phyloP scores from a whole-genome alignment of 129 eudicot genomes.

The Escallonia rubra region DNA sequence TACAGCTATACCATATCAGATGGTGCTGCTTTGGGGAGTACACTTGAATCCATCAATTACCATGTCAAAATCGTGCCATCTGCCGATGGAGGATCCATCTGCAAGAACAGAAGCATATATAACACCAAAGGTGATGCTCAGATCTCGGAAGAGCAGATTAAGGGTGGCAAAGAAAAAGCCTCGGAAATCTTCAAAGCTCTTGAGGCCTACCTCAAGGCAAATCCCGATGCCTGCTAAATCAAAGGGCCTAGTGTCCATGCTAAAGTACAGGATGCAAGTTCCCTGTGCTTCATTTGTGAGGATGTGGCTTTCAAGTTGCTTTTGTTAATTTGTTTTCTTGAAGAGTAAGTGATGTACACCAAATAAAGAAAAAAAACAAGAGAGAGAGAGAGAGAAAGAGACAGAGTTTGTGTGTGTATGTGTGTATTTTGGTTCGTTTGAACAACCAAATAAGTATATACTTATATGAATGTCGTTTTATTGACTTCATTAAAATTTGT shows the following conservation, averaged over 20 bases:
- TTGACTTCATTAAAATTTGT: too few relatives aligned
- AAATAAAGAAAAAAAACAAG: too few relatives aligned
- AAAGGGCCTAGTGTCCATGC: too few relatives aligned
- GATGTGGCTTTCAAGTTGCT: too few relatives aligned
- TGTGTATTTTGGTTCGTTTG: too few relatives aligned
- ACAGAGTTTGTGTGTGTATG: too few relatives aligned
- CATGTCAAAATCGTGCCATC: slow-evolving; percentile 13
- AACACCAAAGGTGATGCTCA: slow-evolving; percentile 15
- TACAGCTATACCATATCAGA: slow-evolving; percentile 26
- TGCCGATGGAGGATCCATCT: slow-evolving; percentile 28
- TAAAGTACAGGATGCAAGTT: not conserved
- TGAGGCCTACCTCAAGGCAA: slow-evolving; percentile 13
- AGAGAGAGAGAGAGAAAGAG: too few relatives aligned
- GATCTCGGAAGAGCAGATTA: not conserved
- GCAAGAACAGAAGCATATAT: slow-evolving; percentile 26
- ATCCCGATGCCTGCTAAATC: not conserved
- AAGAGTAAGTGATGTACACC: too few relatives aligned
- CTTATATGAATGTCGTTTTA: too few relatives aligned
- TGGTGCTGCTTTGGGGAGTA: slow-evolving; percentile 21
- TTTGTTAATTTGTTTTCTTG: too few relatives aligned
- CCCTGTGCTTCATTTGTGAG: too few relatives aligned
- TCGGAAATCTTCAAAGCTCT: slow-evolving; percentile 10
- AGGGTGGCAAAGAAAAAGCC: slow-evolving; percentile 13
- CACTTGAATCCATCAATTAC: slow-evolving; percentile 21
- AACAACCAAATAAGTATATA: too few relatives aligned